Evolutionary conservation across 768 basidiomycete genomes (phyloP).

Genomic region (Rhizopogon rudus): DNA sequence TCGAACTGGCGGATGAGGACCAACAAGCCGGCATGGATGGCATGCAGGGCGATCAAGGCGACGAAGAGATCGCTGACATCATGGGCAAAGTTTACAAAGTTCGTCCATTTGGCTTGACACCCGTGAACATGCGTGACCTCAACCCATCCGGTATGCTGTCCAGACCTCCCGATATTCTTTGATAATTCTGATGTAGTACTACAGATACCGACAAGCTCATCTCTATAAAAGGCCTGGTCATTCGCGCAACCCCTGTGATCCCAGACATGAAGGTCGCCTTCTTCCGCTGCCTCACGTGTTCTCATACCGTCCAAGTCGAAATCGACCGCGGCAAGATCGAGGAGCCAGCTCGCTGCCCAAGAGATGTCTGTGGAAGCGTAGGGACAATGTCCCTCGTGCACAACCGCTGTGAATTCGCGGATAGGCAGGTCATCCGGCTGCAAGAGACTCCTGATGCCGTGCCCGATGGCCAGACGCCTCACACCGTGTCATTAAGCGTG

Average conservation of each 20-base stretch:
- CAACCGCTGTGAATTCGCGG: conserved; percentile 95
- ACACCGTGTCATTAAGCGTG: conserved; percentile 94
- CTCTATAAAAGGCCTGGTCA: conserved; percentile 93
- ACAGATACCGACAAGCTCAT: conserved; percentile 97
- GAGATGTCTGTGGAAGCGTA: conserved; percentile 84
- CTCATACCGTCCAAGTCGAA: conserved; percentile 95
- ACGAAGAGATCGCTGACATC: conserved; percentile 86
- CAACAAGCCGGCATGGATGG: conserved; percentile 63
- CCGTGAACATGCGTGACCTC: conserved; percentile 91
- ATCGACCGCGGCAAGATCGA: conserved; percentile 98
- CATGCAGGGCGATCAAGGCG: conserved; percentile 72
- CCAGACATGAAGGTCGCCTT: conserved; percentile 99
- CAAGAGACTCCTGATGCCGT: conserved; percentile 99
- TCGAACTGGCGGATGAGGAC: conserved; percentile 82
- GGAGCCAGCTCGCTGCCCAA: conserved; percentile 87
- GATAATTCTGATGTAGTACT: conserved; percentile 1
- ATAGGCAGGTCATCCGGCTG: conserved; percentile 90
- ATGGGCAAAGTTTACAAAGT: conserved; percentile 89
- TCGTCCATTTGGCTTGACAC: conserved; percentile 78
- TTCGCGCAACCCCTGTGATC: conserved; percentile 95
- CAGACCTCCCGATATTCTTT: background rate
- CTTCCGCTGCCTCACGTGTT: conserved; percentile 94
- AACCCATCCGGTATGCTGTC: conserved; percentile 76
- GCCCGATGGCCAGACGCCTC: conserved; percentile 97
- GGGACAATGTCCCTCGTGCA: conserved; percentile 95